Evolutionary conservation across 2,329 filamentous ascomycete genomes (phyloP), one percentile per base, ranked within the genome.

Genomic region (Cyphellophora europaea): DNA sequence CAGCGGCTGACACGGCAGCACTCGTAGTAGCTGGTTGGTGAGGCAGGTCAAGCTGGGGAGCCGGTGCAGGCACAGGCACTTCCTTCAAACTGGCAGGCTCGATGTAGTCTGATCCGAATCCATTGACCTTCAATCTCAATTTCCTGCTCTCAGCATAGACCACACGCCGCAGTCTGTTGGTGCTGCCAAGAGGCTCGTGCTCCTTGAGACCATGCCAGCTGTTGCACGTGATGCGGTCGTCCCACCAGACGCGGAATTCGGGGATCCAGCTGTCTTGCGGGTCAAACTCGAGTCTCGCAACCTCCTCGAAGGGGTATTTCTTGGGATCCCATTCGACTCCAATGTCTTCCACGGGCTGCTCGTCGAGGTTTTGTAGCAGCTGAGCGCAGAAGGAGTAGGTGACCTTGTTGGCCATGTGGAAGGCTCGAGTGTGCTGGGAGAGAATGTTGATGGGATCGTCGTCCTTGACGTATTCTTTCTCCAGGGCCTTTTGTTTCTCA

Each of bases 261-360:
- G 37, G 40, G 3, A 41, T 5, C 40, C 40, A 45, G 19, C 37
- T 40, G 30, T 45, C 42, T 23, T 45, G 42, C 11, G 40, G 40
- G 19, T 41, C 35, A 27, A 45, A 45, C 21, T 43, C 40, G 18
- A 45, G 15, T 11, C 40, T 43, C 10, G 42, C 42, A 14, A 95
- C 75, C 46, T 75, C 77, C 62, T 96, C 89, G 6, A 89, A 87
- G 15, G 72, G 63, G 41, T 95, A 88, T 62, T 82, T 89, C 65
- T 93, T 91, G 70, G 91, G 93, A 68, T 96, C 95, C 89, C 89
- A 96, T 71, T 83, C 93, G 4, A 98, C 81, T 41, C 86, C 87
- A 19, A 96, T 91, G 43, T 79, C 81, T 33, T 96, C 89, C 4
- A 45, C 40, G 4, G 40, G 37, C 35, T 45, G 42, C 27, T 45